A percentile compares a stretch with the other conserved stretches of the same genome.
Evolutionary conservation across 2,329 filamentous ascomycete species (phyloP).

Genomic region (Allantophomopsis cytisporea): DNA sequence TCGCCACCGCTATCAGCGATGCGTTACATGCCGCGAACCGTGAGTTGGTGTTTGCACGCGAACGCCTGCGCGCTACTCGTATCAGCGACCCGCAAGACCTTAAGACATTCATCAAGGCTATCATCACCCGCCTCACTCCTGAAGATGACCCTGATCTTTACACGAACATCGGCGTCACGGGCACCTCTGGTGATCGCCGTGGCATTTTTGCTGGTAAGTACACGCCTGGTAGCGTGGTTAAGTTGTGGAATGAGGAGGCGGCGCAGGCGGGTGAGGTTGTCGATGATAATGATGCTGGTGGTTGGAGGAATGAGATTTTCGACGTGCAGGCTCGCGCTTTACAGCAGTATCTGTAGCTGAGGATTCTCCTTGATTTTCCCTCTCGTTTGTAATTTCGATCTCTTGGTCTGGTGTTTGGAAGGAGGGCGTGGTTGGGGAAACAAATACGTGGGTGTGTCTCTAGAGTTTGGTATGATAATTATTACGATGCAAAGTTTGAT

Average conservation of each 20-base stretch:
- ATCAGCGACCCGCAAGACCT: conserved; percentile 72
- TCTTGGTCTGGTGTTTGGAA: no score
- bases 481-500: no score
- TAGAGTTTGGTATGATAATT: no score
- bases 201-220: conserved; percentile 73
- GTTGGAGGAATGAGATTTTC: conserved; percentile 84
- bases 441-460: no score
- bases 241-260: conserved; percentile 79
- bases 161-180: conserved; percentile 54
- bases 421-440: no score
- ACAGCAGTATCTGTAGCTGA: neutral
- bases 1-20: conserved; percentile 58
- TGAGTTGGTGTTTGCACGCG: conserved; percentile 75
- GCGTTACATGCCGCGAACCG: conserved; percentile 64
- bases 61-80: conserved; percentile 72
- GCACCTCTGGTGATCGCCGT: conserved; percentile 34
- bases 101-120: conserved; percentile 69
- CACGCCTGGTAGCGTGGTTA: conserved; percentile 78
- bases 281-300: conserved; percentile 46
- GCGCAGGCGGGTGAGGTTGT: conserved; percentile 56
- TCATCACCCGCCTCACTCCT: conserved; percentile 62
- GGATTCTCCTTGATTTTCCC: no score
- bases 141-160: conserved; percentile 66
- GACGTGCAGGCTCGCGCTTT: conserved; percentile 22
- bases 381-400: no score